phyloP scores from a whole-genome alignment of 2,329 filamentous ascomycete genomes.

The Cyclaneusma minus region DNA sequence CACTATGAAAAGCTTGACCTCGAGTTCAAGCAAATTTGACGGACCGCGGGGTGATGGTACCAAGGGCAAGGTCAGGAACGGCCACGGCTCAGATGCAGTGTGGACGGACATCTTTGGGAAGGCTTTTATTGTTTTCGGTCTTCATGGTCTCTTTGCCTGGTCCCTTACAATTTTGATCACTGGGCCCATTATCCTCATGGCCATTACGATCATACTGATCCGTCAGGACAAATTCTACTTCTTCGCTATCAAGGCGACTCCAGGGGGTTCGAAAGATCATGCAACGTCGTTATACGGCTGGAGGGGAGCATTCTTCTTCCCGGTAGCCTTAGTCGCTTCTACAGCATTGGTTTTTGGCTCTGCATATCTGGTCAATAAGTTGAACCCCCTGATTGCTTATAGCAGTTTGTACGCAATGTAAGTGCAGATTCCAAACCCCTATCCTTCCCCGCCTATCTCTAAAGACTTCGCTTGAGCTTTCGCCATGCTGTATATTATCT shows the following conservation, averaged over 20 bases:
- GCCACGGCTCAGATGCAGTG: conserved; percentile 53
- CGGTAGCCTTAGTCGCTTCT: conserved; percentile 55
- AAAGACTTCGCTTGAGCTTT: no score
- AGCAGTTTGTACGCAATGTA: conserved; percentile 70
- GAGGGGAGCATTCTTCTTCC: conserved; percentile 73
- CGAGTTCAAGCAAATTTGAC: conserved; percentile 53
- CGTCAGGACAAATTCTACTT: conserved; percentile 76
- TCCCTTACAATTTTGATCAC: conserved; percentile 71
- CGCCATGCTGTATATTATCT: no score
- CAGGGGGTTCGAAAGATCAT: conserved; percentile 41
- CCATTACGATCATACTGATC: conserved; percentile 52
- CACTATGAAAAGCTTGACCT: conserved; percentile 57
- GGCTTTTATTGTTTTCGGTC: conserved; percentile 60
- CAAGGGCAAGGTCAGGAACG: conserved; percentile 47
- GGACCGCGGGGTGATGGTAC: conserved; percentile 37
- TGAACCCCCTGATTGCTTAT: conserved; percentile 86
- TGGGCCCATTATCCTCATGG: conserved; percentile 56
- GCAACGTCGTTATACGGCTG: conserved; percentile 56
- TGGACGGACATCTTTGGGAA: conserved; percentile 91
- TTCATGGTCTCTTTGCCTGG: conserved; percentile 77
- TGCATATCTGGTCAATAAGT: conserved; percentile 60
- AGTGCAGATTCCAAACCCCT: conserved; percentile 12
- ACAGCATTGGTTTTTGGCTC: conserved; percentile 54
- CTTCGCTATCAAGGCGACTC: conserved; percentile 47
- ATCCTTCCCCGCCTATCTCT: background rate